phyloP scores from a whole-genome alignment of 257 asterid species.

The Phtheirospermum japonicum region DNA sequence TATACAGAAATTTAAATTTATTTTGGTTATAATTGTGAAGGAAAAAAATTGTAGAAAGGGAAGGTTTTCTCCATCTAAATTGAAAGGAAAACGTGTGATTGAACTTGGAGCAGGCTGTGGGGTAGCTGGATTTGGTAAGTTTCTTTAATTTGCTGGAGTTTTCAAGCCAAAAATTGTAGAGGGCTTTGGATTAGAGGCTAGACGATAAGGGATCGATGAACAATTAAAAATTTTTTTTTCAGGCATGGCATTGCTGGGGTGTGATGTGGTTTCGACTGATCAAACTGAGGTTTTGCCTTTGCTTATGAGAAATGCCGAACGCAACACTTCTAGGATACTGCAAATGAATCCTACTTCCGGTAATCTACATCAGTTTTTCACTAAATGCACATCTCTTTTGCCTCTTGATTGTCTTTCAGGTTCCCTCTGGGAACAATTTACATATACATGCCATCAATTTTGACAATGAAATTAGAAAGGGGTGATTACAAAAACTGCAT shows the following conservation, averaged over 20 bases:
- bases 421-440: not conserved
- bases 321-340: conserved; percentile 76
- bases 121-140: conserved; percentile 90
- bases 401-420: not conserved
- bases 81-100: conserved; percentile 89
- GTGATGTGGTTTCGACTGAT: conserved; percentile 87
- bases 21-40: conserved; percentile 35
- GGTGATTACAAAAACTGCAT: too few relatives aligned
- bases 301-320: conserved; percentile 81
- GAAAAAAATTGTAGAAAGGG: conserved; percentile 90
- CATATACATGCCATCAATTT: not conserved
- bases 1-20: conserved; percentile 27
- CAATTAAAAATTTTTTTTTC: conserved; percentile 34
- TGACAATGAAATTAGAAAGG: too few relatives aligned
- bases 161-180: conserved; percentile 5
- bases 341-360: conserved; percentile 66
- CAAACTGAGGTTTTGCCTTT: conserved; percentile 92
- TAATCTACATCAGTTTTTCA: conserved; percentile 14
- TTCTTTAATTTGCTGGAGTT: conserved; percentile 18
- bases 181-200: conserved; percentile 16
- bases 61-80: conserved; percentile 76
- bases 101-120: conserved; percentile 99
- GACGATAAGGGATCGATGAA: conserved; percentile 16
- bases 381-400: not conserved
- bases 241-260: conserved; percentile 98